These are phyloP conservation scores for Mesembryanthemum crystallinum DNA, from an alignment of 148 eudicot genomes.

Conservation along the genomic window DNA sequence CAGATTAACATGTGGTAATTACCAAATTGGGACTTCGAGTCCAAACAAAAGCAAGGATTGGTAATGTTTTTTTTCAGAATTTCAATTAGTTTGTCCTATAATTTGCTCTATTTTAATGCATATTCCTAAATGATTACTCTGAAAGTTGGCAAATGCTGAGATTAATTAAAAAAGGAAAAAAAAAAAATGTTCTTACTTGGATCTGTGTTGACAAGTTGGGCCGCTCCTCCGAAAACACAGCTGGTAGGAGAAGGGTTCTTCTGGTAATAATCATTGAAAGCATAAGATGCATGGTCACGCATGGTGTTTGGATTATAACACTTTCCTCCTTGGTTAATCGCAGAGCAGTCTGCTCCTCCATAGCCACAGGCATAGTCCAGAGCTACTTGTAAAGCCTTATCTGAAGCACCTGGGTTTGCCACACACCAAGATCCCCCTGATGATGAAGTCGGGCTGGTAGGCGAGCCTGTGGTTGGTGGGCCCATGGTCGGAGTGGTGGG, in stretches of 20 bases:
- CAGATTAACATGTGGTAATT: not conserved
- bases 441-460: constrained; percentile 28
- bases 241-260: constrained; percentile 89
- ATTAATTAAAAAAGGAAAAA: too few species aligned
- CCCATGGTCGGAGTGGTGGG: constrained; percentile 9
- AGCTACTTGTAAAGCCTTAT: constrained; percentile 82
- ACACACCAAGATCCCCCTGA: constrained; percentile 84
- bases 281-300: constrained; percentile 83
- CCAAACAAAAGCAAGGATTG: not conserved
- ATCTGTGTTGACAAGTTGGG: constrained; percentile 63
- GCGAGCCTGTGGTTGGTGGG: constrained; percentile 15
- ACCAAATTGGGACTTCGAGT: not conserved
- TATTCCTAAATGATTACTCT: not conserved
- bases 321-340: constrained; percentile 64
- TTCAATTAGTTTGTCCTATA: not conserved
- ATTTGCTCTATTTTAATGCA: not conserved
- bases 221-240: constrained; percentile 88
- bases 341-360: constrained; percentile 92
- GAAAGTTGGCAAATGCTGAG: not conserved
- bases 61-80: not conserved
- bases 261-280: constrained; percentile 87
- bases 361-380: constrained; percentile 95
- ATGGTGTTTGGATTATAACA: constrained; percentile 71
- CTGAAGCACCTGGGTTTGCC: constrained; percentile 67
- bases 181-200: constrained; percentile 64